Evolutionary conservation across 2,329 filamentous ascomycete species (phyloP).

Genomic region (Monosporascus sp.): DNA sequence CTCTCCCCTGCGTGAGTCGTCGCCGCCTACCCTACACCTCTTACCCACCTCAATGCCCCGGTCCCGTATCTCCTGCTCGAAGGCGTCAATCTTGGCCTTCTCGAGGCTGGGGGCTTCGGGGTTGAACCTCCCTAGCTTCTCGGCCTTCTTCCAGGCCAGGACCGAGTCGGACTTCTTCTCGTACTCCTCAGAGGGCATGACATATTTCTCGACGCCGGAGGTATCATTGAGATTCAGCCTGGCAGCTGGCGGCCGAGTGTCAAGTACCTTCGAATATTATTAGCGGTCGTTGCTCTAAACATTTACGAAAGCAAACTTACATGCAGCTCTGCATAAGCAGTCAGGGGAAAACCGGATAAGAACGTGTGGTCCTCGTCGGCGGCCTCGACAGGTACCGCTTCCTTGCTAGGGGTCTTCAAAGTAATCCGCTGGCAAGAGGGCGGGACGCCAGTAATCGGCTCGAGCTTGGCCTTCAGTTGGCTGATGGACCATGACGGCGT

Average conservation of each 20-base stretch:
- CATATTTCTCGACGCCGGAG: slow-evolving; percentile 79
- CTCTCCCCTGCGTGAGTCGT: slow-evolving; percentile 64
- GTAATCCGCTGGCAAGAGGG: slow-evolving; percentile 70
- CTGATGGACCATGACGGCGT: slow-evolving; percentile 87
- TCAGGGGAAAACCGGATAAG: slow-evolving; percentile 60
- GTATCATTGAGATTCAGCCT: slow-evolving; percentile 78
- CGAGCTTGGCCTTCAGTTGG: slow-evolving; percentile 79
- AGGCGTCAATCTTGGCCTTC: slow-evolving; percentile 63
- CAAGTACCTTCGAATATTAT: slow-evolving; percentile 56
- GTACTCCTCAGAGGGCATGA: slow-evolving; percentile 81
- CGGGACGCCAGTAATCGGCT: slow-evolving; percentile 88
- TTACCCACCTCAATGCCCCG: slow-evolving; percentile 61
- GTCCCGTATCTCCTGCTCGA: slow-evolving; percentile 63
- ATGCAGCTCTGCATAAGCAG: slow-evolving; percentile 71
- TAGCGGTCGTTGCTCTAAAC: slow-evolving; percentile 9
- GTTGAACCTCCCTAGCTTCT: slow-evolving; percentile 94
- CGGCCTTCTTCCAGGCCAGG: slow-evolving; percentile 89
- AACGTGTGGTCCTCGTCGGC: slow-evolving; percentile 65
- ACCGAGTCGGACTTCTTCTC: slow-evolving; percentile 83
- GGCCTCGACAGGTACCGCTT: slow-evolving; percentile 60
- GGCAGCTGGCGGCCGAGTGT: slow-evolving; percentile 69
- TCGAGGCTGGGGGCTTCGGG: slow-evolving; percentile 72
- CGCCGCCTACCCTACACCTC: slow-evolving; percentile 59
- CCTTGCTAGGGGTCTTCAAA: slow-evolving; percentile 58
- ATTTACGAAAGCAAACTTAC: slow-evolving; percentile 49